These are phyloP conservation scores for Zymoseptoria crescenta DNA, from an alignment of 2,329 filamentous ascomycete genomes.

Conservation along the genomic window DNA sequence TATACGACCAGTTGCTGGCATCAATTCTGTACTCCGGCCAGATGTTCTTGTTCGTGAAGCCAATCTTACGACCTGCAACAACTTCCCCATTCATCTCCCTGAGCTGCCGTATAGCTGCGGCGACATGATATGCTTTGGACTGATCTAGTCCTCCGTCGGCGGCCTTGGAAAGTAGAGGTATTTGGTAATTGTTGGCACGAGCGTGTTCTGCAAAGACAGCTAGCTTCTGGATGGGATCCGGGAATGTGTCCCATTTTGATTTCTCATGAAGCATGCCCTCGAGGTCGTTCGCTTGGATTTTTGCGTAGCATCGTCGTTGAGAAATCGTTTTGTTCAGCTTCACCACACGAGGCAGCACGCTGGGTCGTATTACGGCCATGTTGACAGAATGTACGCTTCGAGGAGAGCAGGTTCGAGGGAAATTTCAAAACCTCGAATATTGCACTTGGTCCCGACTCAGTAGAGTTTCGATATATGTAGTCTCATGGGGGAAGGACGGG, in stretches of 20 bases:
- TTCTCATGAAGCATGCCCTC: slow-evolving; percentile 17
- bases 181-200: slow-evolving; percentile 17
- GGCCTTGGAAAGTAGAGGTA: slow-evolving; percentile 17
- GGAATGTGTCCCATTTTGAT: slow-evolving; percentile 14
- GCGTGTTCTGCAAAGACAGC: slow-evolving; percentile 20
- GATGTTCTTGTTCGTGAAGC: slow-evolving; percentile 15
- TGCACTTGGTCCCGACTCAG: not conserved
- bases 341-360: not conserved
- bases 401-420: not conserved
- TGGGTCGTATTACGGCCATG: not conserved
- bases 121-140: slow-evolving; percentile 15
- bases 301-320: slow-evolving; percentile 2
- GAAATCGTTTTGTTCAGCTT: not conserved
- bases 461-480: not conserved
- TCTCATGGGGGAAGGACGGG: not conserved
- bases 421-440: not conserved
- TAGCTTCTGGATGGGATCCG: slow-evolving; percentile 13
- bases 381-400: not conserved
- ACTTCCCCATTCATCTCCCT: slow-evolving; percentile 19
- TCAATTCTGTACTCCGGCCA: slow-evolving; percentile 16
- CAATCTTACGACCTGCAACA: slow-evolving; percentile 15
- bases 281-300: slow-evolving; percentile 12
- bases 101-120: slow-evolving; percentile 17
- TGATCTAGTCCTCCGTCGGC: slow-evolving; percentile 14
- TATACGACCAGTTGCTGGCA: slow-evolving; percentile 15